These are phyloP conservation scores for Dimargaris verticillata DNA, from an alignment of 192 early-diverging fungal genomes.

Conservation along the genomic window DNA sequence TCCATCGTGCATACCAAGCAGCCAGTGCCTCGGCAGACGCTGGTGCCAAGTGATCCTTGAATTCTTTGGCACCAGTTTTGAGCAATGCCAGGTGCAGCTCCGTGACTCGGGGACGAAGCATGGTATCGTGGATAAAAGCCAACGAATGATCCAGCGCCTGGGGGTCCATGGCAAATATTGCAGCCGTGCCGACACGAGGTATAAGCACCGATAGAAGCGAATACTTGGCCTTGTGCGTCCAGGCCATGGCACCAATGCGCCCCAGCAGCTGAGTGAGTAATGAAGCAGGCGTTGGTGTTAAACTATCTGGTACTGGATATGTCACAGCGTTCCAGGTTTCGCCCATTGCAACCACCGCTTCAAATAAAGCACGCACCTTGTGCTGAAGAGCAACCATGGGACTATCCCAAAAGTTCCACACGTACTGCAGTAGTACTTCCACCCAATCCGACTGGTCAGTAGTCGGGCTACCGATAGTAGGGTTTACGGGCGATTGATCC, in stretches of 20 bases:
- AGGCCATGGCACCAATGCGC: not conserved
- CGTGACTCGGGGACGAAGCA: not conserved
- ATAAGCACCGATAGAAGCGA: not conserved
- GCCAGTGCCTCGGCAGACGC: not conserved
- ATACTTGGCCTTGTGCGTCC: not conserved
- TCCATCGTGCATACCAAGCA: not conserved
- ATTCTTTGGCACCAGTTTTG: not conserved
- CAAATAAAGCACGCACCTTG: not conserved
- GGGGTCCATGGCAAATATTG: not conserved
- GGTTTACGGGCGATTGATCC: not conserved
- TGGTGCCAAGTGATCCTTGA: not conserved
- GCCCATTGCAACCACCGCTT: not conserved
- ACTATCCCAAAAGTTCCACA: slow-evolving; percentile 1
- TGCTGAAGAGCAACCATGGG: not conserved
- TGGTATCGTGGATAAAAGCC: not conserved
- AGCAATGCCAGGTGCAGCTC: not conserved
- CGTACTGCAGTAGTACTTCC: not conserved
- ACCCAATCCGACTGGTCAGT: not conserved
- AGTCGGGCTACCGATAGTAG: not conserved
- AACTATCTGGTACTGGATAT: not conserved
- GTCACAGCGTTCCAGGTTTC: not conserved
- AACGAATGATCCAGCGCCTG: not conserved
- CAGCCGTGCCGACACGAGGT: not conserved
- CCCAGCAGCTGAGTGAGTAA: not conserved
- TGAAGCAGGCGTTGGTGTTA: no score